Conservation (phyloP, 371 early-diverging fungal genomes). For the Nematocida sp. region DNA sequence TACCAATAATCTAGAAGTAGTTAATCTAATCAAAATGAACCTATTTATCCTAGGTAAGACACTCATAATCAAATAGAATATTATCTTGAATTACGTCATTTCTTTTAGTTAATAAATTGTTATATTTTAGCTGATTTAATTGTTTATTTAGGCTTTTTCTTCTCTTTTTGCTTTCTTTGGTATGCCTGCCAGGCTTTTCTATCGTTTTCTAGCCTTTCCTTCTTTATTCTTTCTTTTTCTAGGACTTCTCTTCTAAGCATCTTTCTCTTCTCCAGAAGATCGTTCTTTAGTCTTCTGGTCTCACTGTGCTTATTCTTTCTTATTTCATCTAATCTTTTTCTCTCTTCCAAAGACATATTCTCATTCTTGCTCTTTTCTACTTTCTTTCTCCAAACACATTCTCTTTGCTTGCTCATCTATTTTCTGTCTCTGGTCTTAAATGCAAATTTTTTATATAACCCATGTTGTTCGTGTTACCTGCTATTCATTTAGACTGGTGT, state of each 20-base stretch:
- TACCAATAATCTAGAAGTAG: background rate
- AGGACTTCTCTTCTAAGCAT: background rate
- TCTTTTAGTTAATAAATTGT: background rate
- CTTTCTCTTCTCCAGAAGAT: slow-evolving; percentile 28
- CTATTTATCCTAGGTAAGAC: slow-evolving; percentile 4
- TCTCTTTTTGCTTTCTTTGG: slow-evolving; percentile 18
- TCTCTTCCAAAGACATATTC: slow-evolving; percentile 15
- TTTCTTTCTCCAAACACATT: slow-evolving; percentile 25
- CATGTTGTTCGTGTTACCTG: slow-evolving; percentile 43
- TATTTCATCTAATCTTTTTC: slow-evolving; percentile 26
- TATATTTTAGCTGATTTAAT: background rate
- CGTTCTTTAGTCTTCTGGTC: slow-evolving; percentile 21
- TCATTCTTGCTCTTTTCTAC: slow-evolving; percentile 14
- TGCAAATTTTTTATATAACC: slow-evolving; percentile 23
- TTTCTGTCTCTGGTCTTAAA: slow-evolving; percentile 16
- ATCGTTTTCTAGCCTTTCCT: slow-evolving; percentile 11
- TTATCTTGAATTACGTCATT: background rate
- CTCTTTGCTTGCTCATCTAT: slow-evolving; percentile 36
- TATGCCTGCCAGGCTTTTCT: slow-evolving; percentile 7
- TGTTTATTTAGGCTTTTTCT: background rate
- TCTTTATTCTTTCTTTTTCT: slow-evolving; percentile 9
- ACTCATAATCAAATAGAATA: background rate
- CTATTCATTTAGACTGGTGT: slow-evolving; percentile 20
- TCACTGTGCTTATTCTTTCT: slow-evolving; percentile 28
- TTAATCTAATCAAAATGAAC: slow-evolving; percentile 3